Conservation (phyloP, 2,329 filamentous ascomycete species). For the Acrocalymma vagum region DNA sequence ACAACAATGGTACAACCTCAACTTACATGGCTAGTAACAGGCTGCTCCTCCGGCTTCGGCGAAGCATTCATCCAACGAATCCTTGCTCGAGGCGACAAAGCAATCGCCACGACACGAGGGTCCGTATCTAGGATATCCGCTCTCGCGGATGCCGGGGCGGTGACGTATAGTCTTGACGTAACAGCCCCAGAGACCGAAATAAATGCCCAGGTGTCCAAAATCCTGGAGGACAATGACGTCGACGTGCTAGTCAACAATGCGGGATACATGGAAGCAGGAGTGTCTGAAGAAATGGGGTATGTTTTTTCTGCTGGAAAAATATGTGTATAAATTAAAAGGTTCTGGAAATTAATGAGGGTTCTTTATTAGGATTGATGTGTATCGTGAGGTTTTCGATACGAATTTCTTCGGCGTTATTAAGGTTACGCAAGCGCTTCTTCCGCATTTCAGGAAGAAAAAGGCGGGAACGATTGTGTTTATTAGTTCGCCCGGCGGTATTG, state of each 20-base stretch:
- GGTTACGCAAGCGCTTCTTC: conserved; percentile 47
- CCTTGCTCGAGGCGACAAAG: conserved; percentile 57
- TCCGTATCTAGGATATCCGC: conserved; percentile 47
- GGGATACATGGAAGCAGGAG: conserved; percentile 22
- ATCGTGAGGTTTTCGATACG: conserved; percentile 4
- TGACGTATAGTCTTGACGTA: conserved; percentile 58
- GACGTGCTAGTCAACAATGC: conserved; percentile 38
- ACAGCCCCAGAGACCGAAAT: conserved; percentile 51
- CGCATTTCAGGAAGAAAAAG: conserved; percentile 46
- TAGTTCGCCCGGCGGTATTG: conserved; percentile 4
- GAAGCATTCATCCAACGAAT: conserved; percentile 54
- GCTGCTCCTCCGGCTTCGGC: conserved; percentile 62
- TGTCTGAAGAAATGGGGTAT: conserved; percentile 24
- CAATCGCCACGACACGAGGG: conserved; percentile 60
- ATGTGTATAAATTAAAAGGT: conserved; percentile 1
- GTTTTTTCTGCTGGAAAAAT: conserved; percentile 1
- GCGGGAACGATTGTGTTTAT: conserved; percentile 50
- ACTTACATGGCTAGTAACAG: conserved; percentile 61
- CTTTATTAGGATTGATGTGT: conserved; percentile 1
- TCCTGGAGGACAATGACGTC: conserved; percentile 29
- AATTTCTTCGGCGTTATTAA: conserved; percentile 25
- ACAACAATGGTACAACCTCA: no score
- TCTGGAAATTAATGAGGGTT: background rate
- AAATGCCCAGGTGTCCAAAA: conserved; percentile 44
- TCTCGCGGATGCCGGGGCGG: conserved; percentile 55